phyloP scores from a whole-genome alignment of 441 rosid species.

The Gossypium lobatum region DNA sequence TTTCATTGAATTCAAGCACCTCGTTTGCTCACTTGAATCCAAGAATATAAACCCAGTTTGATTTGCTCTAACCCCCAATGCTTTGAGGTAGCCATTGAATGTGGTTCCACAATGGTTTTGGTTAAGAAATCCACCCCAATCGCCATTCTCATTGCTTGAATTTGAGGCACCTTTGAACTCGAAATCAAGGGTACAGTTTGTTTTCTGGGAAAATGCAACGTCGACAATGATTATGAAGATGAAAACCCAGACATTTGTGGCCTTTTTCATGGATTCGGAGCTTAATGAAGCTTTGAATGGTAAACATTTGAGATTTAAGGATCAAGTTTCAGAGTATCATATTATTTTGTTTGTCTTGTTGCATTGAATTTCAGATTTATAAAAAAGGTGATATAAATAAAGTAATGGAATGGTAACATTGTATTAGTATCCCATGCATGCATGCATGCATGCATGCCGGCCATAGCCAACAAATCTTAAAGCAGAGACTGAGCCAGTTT shows the following conservation, averaged over 20 bases:
- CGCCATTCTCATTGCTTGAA: constrained; percentile 23
- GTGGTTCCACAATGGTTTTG: constrained; percentile 27
- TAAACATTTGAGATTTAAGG: background rate
- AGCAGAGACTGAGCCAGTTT: too few species aligned
- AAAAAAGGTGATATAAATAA: background rate
- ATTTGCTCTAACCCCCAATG: constrained; percentile 31
- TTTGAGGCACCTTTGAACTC: background rate
- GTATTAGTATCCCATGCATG: background rate
- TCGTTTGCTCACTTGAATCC: constrained; percentile 26
- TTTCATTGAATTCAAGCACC: constrained; percentile 28
- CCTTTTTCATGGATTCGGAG: background rate
- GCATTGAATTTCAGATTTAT: background rate
- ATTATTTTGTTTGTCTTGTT: background rate
- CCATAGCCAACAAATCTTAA: too few species aligned
- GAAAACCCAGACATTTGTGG: constrained; percentile 14
- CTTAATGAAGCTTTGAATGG: background rate
- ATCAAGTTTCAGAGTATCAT: background rate
- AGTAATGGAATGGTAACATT: background rate
- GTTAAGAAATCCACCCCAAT: constrained; percentile 34
- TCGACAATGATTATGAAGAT: background rate
- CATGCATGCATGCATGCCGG: too few species aligned
- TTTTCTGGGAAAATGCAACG: constrained; percentile 18
- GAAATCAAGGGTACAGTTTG: constrained; percentile 22
- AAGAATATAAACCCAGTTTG: constrained; percentile 30
- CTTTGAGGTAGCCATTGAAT: constrained; percentile 25